Percentiles rank a stretch among this genome's conserved stretches.
Evolutionary conservation across 2,329 filamentous ascomycete genomes (phyloP).

Genomic region (Penicillium sp.): DNA sequence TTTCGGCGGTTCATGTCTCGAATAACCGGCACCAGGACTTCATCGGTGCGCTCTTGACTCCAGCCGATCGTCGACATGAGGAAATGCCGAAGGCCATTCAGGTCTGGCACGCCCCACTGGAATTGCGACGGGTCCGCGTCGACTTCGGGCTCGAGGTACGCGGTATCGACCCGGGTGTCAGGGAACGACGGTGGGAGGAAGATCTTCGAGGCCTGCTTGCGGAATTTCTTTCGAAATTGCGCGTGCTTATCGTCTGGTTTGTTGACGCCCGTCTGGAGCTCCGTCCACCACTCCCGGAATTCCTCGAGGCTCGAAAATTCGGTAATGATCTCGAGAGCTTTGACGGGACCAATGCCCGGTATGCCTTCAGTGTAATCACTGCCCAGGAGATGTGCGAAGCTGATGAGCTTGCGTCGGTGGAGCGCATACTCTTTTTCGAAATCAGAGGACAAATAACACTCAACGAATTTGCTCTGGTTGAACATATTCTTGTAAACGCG

Average conservation of each 20-base stretch:
- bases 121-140: constrained; percentile 77
- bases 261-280: constrained; percentile 71
- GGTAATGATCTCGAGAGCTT: constrained; percentile 87
- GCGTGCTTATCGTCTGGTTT: constrained; percentile 57
- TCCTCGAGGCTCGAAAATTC: constrained; percentile 75
- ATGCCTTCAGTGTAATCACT: constrained; percentile 95
- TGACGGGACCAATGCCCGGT: constrained; percentile 88
- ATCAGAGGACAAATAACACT: constrained; percentile 85
- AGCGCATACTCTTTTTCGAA: constrained; percentile 88
- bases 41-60: constrained; percentile 88
- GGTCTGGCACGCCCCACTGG: constrained; percentile 93
- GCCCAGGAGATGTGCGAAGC: constrained; percentile 85
- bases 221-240: constrained; percentile 81
- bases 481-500: constrained; percentile 99
- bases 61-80: constrained; percentile 93
- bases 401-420: constrained; percentile 81
- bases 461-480: constrained; percentile 95
- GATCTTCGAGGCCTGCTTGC: constrained; percentile 78
- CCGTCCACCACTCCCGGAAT: constrained; percentile 86
- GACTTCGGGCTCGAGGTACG: constrained; percentile 85
- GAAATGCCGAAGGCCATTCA: constrained; percentile 80
- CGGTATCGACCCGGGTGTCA: constrained; percentile 72
- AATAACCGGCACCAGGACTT: constrained; percentile 93
- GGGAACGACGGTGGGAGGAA: constrained; percentile 84
- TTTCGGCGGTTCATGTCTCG: constrained; percentile 90